A percentile compares a stretch with the other conserved stretches of the same genome.
Conservation (phyloP, 1,284 basidiomycete species). For the Cutaneotrichosporon sp. region DNA sequence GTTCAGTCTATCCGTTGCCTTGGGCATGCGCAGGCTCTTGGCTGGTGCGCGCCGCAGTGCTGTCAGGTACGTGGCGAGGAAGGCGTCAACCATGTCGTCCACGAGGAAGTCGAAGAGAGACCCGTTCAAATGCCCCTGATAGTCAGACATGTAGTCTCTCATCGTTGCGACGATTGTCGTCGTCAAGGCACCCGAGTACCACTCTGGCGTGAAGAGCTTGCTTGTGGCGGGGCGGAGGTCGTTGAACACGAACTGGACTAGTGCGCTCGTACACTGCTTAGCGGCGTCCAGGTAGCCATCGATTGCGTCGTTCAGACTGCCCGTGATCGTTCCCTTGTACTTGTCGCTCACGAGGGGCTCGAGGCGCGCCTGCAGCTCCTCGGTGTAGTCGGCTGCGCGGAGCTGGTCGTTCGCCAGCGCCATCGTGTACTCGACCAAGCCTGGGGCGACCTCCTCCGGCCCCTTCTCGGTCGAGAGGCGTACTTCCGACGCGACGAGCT, state of each 20-base stretch:
- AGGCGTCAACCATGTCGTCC: conserved; percentile 88
- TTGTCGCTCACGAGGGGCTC: conserved; percentile 92
- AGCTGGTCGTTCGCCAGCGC: conserved; percentile 99
- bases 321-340: conserved; percentile 78
- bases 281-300: conserved; percentile 98
- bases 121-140: conserved; percentile 84
- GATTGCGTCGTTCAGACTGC: conserved; percentile 89
- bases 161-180: conserved; percentile 92
- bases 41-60: conserved; percentile 74
- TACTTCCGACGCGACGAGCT: conserved; percentile 78
- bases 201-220: conserved; percentile 73
- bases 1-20: conserved; percentile 75
- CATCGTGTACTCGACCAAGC: conserved; percentile 93
- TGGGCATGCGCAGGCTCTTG: conserved; percentile 77
- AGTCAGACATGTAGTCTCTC: conserved; percentile 92
- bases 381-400: conserved; percentile 90
- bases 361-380: conserved; percentile 77
- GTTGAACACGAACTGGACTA: conserved; percentile 93
- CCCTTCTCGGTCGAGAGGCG: conserved; percentile 78
- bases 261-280: conserved; percentile 90
- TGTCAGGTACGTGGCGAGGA: conserved; percentile 87
- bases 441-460: conserved; percentile 81
- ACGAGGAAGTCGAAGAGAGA: conserved; percentile 87
- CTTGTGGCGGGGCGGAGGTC: conserved; percentile 88
- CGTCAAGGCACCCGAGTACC: conserved; percentile 63